These are phyloP conservation scores for Phlebiopsis gigantea DNA, from an alignment of 768 basidiomycete species.

Conservation along the genomic window DNA sequence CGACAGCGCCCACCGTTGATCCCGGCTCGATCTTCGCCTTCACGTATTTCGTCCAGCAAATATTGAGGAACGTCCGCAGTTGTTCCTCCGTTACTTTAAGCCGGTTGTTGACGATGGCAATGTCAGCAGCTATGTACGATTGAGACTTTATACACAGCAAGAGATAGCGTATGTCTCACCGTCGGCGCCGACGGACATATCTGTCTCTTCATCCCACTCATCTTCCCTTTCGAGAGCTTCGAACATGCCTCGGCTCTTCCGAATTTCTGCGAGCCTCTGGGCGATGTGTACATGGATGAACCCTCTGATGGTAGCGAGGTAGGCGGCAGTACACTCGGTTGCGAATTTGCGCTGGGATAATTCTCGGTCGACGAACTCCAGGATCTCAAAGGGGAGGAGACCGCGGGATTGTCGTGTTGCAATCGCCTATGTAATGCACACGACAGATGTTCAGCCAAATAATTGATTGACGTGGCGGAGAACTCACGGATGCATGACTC, in stretches of 20 bases:
- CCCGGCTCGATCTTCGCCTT: slow-evolving; percentile 97
- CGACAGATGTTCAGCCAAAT: slow-evolving; percentile 30
- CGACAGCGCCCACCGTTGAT: slow-evolving; percentile 97
- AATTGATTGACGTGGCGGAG: not conserved
- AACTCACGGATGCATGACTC: slow-evolving; percentile 69
- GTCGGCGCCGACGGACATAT: slow-evolving; percentile 70
- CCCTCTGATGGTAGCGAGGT: slow-evolving; percentile 58
- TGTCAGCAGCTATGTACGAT: slow-evolving; percentile 48
- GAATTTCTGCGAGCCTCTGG: slow-evolving; percentile 55
- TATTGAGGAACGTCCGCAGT: slow-evolving; percentile 71
- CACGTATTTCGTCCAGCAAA: slow-evolving; percentile 88
- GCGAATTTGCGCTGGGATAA: slow-evolving; percentile 53
- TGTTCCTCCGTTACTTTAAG: slow-evolving; percentile 85
- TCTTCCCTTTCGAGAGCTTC: slow-evolving; percentile 69
- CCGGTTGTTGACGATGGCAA: slow-evolving; percentile 81
- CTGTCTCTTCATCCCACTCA: slow-evolving; percentile 76
- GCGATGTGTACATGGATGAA: slow-evolving; percentile 72
- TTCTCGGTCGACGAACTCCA: slow-evolving; percentile 63
- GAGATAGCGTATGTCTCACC: too few relatives aligned
- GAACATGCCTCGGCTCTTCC: slow-evolving; percentile 75
- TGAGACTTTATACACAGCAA: not conserved
- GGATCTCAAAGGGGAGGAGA: slow-evolving; percentile 83
- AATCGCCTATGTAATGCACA: slow-evolving; percentile 32
- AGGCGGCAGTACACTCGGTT: slow-evolving; percentile 67
- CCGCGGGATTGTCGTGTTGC: slow-evolving; percentile 53